phyloP scores from a whole-genome alignment of 202 grass and related monocot genomes.

The Schoenoplectus tabernaemontani region DNA sequence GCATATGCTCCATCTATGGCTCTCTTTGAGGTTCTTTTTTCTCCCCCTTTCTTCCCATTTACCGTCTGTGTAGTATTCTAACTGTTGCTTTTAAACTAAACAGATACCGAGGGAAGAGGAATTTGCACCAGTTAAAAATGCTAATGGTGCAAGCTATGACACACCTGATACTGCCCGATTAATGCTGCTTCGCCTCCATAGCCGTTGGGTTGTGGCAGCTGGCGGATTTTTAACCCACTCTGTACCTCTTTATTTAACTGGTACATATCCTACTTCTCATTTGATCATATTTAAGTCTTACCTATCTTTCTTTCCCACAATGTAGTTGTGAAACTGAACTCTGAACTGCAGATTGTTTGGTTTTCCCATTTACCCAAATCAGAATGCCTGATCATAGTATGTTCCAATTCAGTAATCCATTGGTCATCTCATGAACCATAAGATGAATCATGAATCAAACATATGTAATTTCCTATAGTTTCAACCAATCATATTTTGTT shows the following conservation, averaged over 20 bases:
- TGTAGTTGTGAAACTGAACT: background rate
- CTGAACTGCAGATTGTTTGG: background rate
- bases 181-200: conserved; percentile 95
- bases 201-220: conserved; percentile 94
- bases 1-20: conserved; percentile 70
- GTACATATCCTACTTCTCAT: conserved; percentile 29
- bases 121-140: conserved; percentile 98
- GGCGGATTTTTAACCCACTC: conserved; percentile 95
- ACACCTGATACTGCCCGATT: conserved; percentile 76
- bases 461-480: background rate
- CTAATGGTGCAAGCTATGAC: conserved; percentile 71
- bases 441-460: background rate
- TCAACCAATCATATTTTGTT: conserved; percentile 13
- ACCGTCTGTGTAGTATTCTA: background rate
- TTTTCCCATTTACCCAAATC: background rate
- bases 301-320: no score
- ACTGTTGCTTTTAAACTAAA: background rate
- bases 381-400: background rate
- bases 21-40: conserved; percentile 72
- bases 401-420: background rate
- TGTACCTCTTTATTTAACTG: conserved; percentile 91
- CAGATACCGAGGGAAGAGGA: conserved; percentile 89
- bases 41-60: background rate
- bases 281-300: no score
- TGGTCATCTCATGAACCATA: background rate